Base-by-base conservation (phyloP, 805 yeast genomes). In the Wickerhamiella lipophila region DNA sequence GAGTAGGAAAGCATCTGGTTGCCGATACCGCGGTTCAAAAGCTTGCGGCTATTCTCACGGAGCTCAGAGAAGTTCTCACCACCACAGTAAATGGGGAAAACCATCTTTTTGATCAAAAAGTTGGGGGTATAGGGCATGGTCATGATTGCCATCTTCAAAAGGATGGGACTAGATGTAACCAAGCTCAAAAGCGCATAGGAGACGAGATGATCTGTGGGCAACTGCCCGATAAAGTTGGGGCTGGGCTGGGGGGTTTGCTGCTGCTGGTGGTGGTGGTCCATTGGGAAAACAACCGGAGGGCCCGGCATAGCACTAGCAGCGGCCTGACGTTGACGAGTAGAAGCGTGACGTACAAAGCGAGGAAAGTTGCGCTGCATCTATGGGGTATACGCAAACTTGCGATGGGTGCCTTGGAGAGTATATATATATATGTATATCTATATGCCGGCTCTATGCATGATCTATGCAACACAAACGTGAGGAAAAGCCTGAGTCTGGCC, bases 1-100 rank as follows among this genome's bases (percentile, higher is more conserved):
- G 96, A 85, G 63, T 86, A 76, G 1, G 94, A 81, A n/a, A 88
- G 69, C 95, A 88, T 86, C 94, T 88, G 85, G 69, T 88, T 89
- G 56, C 83, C 77, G 60, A 87, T 83, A 8, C 95, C 94, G 52
- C 94, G 73, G 46, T 73, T 64, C 49, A 77, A 70, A 55, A 88
- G 71, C 51, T 77, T 69, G 49, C 71, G 67, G 47, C 94, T 95
- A 3, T 95, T 82, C 49, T 69, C 63, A 48, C 76, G 69, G 12
- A 88, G 92, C 55, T 87, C 83, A 9, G 65, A 64, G 49, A 81
- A 73, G 52, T 75, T 77, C 58, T 83, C 89, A 50, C 97, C 97
- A 35, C 97, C 97, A 62, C 94, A 82, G 67, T 89, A 88, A 52
- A 84, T 73, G 52, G 81, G 81, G 63, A 83, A 87, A 15, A 88